Percentiles rank a stretch among this genome's conserved stretches.
These are phyloP conservation scores for Strobilomyces dryophilus DNA, from an alignment of 768 basidiomycete species.

Conservation along the genomic window DNA sequence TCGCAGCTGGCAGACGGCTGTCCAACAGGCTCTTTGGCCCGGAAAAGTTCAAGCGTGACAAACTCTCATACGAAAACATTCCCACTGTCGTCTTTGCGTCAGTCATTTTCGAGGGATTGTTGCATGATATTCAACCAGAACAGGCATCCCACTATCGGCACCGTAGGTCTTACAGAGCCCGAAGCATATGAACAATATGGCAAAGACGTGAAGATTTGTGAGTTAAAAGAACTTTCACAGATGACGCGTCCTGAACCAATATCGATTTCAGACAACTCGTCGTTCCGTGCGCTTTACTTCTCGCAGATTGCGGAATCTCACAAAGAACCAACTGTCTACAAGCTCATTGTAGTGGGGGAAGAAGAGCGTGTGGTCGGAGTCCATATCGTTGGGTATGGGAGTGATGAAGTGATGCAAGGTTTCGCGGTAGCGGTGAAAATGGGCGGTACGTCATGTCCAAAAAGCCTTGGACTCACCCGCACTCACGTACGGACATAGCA, in stretches of 20 bases:
- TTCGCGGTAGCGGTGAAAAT: constrained; percentile 98
- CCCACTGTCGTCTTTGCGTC: constrained; percentile 97
- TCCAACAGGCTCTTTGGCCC: constrained; percentile 90
- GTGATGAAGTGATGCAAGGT: constrained; percentile 94
- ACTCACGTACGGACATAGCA: constrained; percentile 36
- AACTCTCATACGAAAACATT: constrained; percentile 85
- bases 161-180: constrained; percentile 92
- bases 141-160: constrained; percentile 93
- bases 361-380: constrained; percentile 97
- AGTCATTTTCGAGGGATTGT: constrained; percentile 31
- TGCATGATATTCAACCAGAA: constrained; percentile 1
- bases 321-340: constrained; percentile 94
- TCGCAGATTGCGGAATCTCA: constrained; percentile 85
- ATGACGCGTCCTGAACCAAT: not conserved
- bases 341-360: constrained; percentile 79
- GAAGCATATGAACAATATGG: constrained; percentile 88
- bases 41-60: constrained; percentile 79
- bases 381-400: constrained; percentile 88
- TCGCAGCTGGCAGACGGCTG: constrained; percentile 88
- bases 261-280: constrained; percentile 60
- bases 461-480: not conserved
- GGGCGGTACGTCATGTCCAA: constrained; percentile 48
- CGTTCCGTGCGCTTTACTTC: constrained; percentile 86
- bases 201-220: constrained; percentile 87
- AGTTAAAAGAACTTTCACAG: constrained; percentile 27